Percentiles rank a stretch among this genome's conserved stretches.
Conservation (phyloP, 768 basidiomycete species). For the Pilatotrama ljubarskyi region DNA sequence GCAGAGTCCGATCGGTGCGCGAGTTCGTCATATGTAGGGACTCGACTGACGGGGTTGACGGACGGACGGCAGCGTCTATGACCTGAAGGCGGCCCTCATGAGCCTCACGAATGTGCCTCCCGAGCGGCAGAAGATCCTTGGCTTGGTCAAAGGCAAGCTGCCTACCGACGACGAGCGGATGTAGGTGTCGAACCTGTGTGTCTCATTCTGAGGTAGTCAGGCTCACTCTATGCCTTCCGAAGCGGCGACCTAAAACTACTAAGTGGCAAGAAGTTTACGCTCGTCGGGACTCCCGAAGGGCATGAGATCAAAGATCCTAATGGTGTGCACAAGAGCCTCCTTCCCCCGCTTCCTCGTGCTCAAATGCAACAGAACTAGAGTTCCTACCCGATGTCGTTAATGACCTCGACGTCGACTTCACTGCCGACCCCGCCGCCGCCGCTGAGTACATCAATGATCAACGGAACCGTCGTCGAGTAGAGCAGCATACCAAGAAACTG, state of each 20-base stretch:
- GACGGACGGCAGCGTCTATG: constrained; percentile 59
- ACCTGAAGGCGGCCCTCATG: constrained; percentile 70
- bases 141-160: constrained; percentile 80
- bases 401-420: constrained; percentile 82
- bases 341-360: neutral
- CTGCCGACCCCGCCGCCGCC: constrained; percentile 58
- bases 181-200: constrained; percentile 36
- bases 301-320: constrained; percentile 83
- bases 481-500: constrained; percentile 66
- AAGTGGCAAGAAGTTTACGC: constrained; percentile 73
- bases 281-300: constrained; percentile 84
- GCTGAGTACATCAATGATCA: constrained; percentile 68
- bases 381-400: constrained; percentile 71
- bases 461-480: constrained; percentile 79
- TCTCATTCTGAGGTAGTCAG: neutral
- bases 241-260: constrained; percentile 62
- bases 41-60: neutral
- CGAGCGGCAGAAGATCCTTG: constrained; percentile 86
- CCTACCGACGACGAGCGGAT: constrained; percentile 74
- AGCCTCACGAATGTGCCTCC: constrained; percentile 76
- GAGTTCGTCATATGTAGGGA: too few relatives aligned
- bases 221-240: constrained; percentile 5
- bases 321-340: constrained; percentile 35
- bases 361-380: constrained; percentile 49
- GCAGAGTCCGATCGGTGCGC: constrained; percentile 76